phyloP scores from a whole-genome alignment of 257 asterid genomes.

The Echium plantagineum region DNA sequence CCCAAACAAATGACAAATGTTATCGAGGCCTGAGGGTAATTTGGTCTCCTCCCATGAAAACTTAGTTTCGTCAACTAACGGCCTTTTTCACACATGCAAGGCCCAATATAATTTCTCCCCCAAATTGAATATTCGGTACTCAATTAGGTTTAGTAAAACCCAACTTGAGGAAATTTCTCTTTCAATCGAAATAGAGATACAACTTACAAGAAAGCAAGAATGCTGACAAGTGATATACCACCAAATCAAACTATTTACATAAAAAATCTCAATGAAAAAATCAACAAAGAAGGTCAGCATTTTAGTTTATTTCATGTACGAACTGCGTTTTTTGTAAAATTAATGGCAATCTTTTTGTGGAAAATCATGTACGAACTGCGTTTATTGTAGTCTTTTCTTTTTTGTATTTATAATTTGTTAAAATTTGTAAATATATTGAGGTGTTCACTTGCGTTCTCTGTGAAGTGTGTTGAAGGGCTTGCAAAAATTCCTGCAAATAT shows the following conservation, averaged over 20 bases:
- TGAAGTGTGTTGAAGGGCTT: too few relatives aligned
- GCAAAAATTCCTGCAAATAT: too few relatives aligned
- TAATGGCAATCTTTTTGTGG: background rate
- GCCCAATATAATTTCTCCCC: background rate
- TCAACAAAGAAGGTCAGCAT: background rate
- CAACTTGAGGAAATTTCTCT: background rate
- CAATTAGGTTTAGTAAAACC: background rate
- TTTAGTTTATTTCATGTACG: background rate
- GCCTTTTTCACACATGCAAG: background rate
- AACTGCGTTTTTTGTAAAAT: background rate
- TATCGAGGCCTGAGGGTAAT: too few relatives aligned
- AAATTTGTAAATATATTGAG: too few relatives aligned
- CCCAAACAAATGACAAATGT: too few relatives aligned
- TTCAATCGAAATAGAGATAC: background rate
- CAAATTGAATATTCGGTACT: background rate
- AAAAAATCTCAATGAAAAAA: too few relatives aligned
- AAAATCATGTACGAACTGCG: background rate
- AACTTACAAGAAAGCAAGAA: constrained; percentile 4
- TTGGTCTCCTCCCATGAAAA: too few relatives aligned
- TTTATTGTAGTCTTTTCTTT: background rate
- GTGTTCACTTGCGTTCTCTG: too few relatives aligned
- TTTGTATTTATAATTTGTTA: background rate
- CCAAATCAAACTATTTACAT: background rate
- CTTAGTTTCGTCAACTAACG: background rate
- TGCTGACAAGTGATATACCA: background rate